Evolutionary conservation across 2,329 filamentous ascomycete genomes (phyloP).

Genomic region (Phialophora expanda): DNA sequence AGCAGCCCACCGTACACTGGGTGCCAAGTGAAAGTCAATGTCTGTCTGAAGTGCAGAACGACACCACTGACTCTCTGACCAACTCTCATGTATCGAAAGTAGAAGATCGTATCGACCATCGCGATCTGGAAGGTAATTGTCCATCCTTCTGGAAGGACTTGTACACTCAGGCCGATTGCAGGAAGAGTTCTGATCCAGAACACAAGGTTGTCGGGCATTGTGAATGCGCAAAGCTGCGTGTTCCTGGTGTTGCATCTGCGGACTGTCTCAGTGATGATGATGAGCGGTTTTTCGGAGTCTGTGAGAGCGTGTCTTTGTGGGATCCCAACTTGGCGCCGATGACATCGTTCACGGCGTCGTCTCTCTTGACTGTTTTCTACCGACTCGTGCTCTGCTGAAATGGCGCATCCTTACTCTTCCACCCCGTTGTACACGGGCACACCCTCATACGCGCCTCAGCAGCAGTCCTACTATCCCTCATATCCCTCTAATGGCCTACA

Average conservation of each 20-base stretch:
- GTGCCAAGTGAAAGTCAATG: slow-evolving; percentile 13
- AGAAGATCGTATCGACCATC: slow-evolving; percentile 15
- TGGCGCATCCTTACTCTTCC: slow-evolving; percentile 48
- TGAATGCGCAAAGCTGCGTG: neutral
- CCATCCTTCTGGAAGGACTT: slow-evolving; percentile 1
- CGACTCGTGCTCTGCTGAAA: slow-evolving; percentile 37
- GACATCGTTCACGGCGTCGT: slow-evolving; percentile 8
- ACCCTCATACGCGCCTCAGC: slow-evolving; percentile 41
- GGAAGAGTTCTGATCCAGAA: neutral
- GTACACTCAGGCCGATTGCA: neutral
- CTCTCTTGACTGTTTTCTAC: slow-evolving; percentile 19
- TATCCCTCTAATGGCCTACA: slow-evolving; percentile 38
- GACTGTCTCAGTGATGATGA: slow-evolving; percentile 29
- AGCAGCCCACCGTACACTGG: slow-evolving; percentile 3
- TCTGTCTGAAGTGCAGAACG: neutral
- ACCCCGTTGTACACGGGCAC: slow-evolving; percentile 40
- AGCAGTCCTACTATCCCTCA: slow-evolving; percentile 39
- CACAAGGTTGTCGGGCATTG: slow-evolving; percentile 9
- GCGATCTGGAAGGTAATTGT: slow-evolving; percentile 1
- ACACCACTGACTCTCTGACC: neutral
- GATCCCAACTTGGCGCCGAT: slow-evolving; percentile 12
- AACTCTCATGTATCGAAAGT: neutral
- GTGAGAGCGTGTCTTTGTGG: slow-evolving; percentile 24
- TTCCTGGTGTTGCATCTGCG: slow-evolving; percentile 10
- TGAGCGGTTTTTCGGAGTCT: slow-evolving; percentile 19